Conservation (phyloP, 1,139 yeast species). For the Arxiozyma heterogenica region DNA sequence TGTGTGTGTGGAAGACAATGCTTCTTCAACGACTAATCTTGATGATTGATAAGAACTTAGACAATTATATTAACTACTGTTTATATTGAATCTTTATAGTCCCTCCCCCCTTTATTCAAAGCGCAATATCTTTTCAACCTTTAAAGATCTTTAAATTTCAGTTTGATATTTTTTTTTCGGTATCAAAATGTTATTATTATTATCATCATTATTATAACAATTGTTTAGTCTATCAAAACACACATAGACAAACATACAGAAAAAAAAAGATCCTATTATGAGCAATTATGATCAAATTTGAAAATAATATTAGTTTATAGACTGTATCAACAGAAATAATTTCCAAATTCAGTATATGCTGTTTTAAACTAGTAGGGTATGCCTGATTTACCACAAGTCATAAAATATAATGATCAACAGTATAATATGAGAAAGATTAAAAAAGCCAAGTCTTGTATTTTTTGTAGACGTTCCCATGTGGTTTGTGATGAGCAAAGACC, state of each 20-base stretch:
- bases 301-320: too few species aligned
- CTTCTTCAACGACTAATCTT: too few species aligned
- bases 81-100: neutral
- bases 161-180: too few species aligned
- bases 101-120: neutral
- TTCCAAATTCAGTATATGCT: too few species aligned
- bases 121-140: neutral
- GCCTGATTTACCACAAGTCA: neutral
- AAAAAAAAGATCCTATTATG: neutral
- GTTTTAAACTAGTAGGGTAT: neutral
- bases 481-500: slow-evolving; percentile 85
- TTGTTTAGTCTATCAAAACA: too few species aligned
- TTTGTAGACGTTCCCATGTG: slow-evolving; percentile 90
- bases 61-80: neutral
- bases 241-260: neutral
- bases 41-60: neutral
- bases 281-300: neutral
- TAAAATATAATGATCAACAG: neutral
- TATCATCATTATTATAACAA: too few species aligned
- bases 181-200: too few species aligned
- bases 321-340: neutral
- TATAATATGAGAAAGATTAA: slow-evolving; percentile 4
- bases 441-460: slow-evolving; percentile 58
- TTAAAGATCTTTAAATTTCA: too few species aligned
- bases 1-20: neutral